Evolutionary conservation across 495 filamentous ascomycete genomes (phyloP).

Genomic region (Penicillium malachiteum): DNA sequence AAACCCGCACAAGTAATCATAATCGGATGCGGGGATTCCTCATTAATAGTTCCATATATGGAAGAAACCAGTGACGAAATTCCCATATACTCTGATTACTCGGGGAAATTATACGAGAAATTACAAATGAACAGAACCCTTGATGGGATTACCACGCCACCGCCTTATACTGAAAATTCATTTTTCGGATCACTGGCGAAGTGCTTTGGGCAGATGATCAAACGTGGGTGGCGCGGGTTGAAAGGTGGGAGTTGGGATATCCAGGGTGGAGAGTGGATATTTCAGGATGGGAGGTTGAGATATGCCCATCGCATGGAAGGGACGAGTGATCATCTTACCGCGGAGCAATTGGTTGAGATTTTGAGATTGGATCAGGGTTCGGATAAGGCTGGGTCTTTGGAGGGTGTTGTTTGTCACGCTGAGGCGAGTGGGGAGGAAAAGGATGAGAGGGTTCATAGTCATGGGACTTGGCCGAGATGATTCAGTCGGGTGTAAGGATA

Average conservation of each 20-base stretch:
- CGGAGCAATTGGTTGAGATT: constrained; percentile 22
- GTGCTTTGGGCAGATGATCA: constrained; percentile 18
- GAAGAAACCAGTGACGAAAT: constrained; percentile 17
- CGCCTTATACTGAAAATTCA: constrained; percentile 12
- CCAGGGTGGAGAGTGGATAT: constrained; percentile 29
- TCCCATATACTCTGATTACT: constrained; percentile 24
- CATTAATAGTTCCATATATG: constrained; percentile 22
- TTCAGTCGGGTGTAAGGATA: too few relatives aligned
- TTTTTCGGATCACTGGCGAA: constrained; percentile 3
- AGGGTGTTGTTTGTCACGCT: neutral
- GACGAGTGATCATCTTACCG: constrained; percentile 26
- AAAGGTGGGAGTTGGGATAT: constrained; percentile 17
- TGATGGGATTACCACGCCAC: constrained; percentile 17
- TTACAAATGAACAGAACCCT: constrained; percentile 21
- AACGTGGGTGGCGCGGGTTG: constrained; percentile 9
- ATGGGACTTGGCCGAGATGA: too few relatives aligned
- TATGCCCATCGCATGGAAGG: constrained; percentile 28
- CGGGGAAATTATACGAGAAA: constrained; percentile 20
- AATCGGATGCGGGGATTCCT: constrained; percentile 25
- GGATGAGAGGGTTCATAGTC: too few relatives aligned
- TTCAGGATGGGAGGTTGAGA: constrained; percentile 15
- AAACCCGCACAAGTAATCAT: constrained; percentile 28
- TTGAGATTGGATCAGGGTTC: constrained; percentile 9
- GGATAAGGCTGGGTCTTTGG: neutral
- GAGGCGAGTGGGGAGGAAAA: too few relatives aligned